A percentile compares a stretch with the other conserved stretches of the same genome.
Conservation (phyloP, 345 rosid genomes). For the Brassica carinata region DNA sequence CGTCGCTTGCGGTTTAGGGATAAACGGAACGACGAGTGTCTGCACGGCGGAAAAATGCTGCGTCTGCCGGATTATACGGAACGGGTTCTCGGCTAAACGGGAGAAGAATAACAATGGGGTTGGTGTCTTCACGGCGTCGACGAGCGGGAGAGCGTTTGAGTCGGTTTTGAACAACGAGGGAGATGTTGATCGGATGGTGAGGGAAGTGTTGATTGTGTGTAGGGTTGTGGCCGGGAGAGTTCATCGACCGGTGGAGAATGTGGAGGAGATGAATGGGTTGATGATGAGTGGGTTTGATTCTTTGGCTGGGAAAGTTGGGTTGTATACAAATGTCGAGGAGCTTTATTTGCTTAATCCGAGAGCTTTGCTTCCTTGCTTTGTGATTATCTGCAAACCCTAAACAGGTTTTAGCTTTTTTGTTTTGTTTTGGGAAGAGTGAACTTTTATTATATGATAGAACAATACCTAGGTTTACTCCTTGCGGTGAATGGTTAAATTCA, state of each 20-base stretch:
- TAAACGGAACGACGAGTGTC: slow-evolving; percentile 77
- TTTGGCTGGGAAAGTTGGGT: slow-evolving; percentile 92
- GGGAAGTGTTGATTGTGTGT: slow-evolving; percentile 92
- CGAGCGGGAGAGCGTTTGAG: slow-evolving; percentile 92
- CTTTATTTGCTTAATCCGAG: slow-evolving; percentile 90
- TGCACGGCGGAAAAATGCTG: slow-evolving; percentile 78
- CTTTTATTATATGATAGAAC: no score
- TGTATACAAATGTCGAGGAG: slow-evolving; percentile 91
- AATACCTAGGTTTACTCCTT: no score
- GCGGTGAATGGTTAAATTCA: no score
- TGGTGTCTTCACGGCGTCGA: slow-evolving; percentile 93
- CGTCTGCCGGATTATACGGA: slow-evolving; percentile 73
- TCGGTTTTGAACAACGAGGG: slow-evolving; percentile 40
- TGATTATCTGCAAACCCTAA: slow-evolving; percentile 83
- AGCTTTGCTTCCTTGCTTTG: slow-evolving; percentile 94
- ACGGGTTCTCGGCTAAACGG: slow-evolving; percentile 80
- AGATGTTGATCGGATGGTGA: slow-evolving; percentile 48
- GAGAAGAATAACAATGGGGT: slow-evolving; percentile 68
- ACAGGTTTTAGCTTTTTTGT: not conserved
- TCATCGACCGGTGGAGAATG: slow-evolving; percentile 87
- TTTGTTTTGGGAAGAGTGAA: not conserved
- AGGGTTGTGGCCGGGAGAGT: slow-evolving; percentile 97
- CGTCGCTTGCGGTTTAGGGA: slow-evolving; percentile 83
- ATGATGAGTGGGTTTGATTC: slow-evolving; percentile 86
- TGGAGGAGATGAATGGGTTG: slow-evolving; percentile 75